These are phyloP conservation scores for Emericellopsis atlantica DNA, from an alignment of 2,329 filamentous ascomycete genomes.

Conservation along the genomic window DNA sequence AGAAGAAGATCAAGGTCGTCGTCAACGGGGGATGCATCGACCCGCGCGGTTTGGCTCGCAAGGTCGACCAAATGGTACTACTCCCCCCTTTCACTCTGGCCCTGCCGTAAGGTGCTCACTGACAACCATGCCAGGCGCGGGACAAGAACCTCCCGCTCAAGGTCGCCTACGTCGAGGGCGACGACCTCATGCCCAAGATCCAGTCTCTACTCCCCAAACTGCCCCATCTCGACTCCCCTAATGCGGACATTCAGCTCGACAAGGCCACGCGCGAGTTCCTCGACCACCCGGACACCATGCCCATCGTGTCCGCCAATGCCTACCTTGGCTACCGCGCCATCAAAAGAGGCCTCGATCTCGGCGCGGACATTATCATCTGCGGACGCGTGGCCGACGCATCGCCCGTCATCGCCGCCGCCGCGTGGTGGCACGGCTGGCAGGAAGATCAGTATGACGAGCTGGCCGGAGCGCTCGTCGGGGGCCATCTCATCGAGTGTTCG, in stretches of 20 bases:
- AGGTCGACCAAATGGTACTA: slow-evolving; percentile 10
- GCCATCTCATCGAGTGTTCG: slow-evolving; percentile 37
- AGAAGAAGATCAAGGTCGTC: slow-evolving; percentile 38
- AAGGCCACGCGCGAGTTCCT: slow-evolving; percentile 7
- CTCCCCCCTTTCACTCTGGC: slow-evolving; percentile 10
- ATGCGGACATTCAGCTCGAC: slow-evolving; percentile 8
- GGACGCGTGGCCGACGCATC: slow-evolving; percentile 29
- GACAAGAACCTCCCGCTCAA: slow-evolving; percentile 14
- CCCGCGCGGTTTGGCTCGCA: slow-evolving; percentile 33
- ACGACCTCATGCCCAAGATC: slow-evolving; percentile 16
- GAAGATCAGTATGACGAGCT: slow-evolving; percentile 30
- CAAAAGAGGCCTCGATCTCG: slow-evolving; percentile 19
- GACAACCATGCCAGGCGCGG: slow-evolving; percentile 7
- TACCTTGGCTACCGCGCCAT: slow-evolving; percentile 37
- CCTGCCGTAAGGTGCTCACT: not conserved
- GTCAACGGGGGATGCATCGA: slow-evolving; percentile 45
- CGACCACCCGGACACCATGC: slow-evolving; percentile 5
- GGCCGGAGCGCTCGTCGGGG: slow-evolving; percentile 30
- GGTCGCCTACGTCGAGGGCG: slow-evolving; percentile 24
- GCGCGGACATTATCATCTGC: slow-evolving; percentile 28
- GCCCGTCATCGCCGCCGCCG: slow-evolving; percentile 37
- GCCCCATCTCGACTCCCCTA: slow-evolving; percentile 11
- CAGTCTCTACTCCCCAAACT: not conserved
- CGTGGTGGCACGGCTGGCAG: slow-evolving; percentile 37
- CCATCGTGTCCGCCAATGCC: slow-evolving; percentile 23